Evolutionary conservation across 805 yeast genomes (phyloP).

Genomic region (Dipodascopsis uninucleata): DNA sequence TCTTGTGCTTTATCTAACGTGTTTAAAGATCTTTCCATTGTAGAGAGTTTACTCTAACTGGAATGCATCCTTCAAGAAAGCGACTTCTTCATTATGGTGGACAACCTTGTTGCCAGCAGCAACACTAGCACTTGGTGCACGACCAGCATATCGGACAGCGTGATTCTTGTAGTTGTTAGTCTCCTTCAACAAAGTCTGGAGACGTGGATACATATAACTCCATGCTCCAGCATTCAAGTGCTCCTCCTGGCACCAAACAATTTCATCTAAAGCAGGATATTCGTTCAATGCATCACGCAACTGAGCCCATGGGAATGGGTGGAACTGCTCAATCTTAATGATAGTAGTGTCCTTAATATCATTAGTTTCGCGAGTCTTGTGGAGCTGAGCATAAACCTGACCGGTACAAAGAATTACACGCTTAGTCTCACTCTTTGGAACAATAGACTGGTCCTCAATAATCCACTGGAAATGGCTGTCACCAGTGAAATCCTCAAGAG

Average conservation of each 20-base stretch:
- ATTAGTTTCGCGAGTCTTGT: constrained; percentile 77
- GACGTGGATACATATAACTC: constrained; percentile 77
- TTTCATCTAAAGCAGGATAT: constrained; percentile 79
- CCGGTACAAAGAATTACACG: constrained; percentile 82
- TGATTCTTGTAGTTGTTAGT: constrained; percentile 61
- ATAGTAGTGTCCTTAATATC: constrained; percentile 82
- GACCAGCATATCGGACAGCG: constrained; percentile 82
- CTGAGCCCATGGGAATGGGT: constrained; percentile 98
- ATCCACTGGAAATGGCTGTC: constrained; percentile 94
- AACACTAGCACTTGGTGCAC: constrained; percentile 96
- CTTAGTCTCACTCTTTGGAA: constrained; percentile 76
- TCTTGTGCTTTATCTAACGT: too few species aligned
- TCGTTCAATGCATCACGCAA: constrained; percentile 75
- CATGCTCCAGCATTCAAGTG: constrained; percentile 96
- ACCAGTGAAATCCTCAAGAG: constrained; percentile 77
- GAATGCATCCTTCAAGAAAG: constrained; percentile 78
- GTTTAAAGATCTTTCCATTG: too few species aligned
- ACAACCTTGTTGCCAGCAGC: constrained; percentile 94
- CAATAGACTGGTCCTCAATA: constrained; percentile 81
- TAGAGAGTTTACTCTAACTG: too few species aligned
- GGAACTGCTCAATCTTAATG: constrained; percentile 86
- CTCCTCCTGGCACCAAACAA: constrained; percentile 98
- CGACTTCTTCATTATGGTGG: constrained; percentile 85
- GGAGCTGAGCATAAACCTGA: constrained; percentile 90
- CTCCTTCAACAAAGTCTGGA: constrained; percentile 69